These are phyloP conservation scores for Helicostylum pulchrum DNA, from an alignment of 192 early-diverging fungal species.

Conservation along the genomic window DNA sequence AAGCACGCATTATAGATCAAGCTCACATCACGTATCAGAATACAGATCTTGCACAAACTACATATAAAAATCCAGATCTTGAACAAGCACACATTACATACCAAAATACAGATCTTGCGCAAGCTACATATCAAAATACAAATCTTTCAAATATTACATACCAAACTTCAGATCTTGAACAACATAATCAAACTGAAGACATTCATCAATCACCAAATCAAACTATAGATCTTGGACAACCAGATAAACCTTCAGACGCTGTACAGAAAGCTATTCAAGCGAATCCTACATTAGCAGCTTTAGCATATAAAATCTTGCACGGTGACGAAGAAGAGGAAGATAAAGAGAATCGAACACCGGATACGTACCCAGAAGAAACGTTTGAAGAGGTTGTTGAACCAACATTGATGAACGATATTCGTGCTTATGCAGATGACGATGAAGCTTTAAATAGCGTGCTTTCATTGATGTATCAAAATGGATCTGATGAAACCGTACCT, in stretches of 20 bases:
- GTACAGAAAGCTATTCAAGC: constrained; percentile 11
- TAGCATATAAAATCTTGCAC: constrained; percentile 9
- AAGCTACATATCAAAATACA: too few species aligned
- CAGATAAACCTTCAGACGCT: constrained; percentile 2
- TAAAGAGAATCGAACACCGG: constrained; percentile 43
- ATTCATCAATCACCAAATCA: too few species aligned
- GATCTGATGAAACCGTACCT: neutral
- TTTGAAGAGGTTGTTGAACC: neutral
- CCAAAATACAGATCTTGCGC: constrained; percentile 6
- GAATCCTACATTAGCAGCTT: constrained; percentile 10
- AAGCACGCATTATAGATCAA: constrained; percentile 33
- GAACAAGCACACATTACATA: too few species aligned
- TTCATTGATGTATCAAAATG: constrained; percentile 39
- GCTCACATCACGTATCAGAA: too few species aligned
- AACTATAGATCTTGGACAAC: too few species aligned
- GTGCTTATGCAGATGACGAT: constrained; percentile 48
- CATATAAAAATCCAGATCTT: constrained; percentile 29
- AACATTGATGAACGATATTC: constrained; percentile 29
- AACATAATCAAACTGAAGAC: too few species aligned
- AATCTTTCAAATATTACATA: too few species aligned
- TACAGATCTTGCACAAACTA: neutral
- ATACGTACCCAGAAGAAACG: constrained; percentile 18
- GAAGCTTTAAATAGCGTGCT: constrained; percentile 18
- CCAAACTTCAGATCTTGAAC: too few species aligned
- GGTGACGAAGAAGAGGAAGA: constrained; percentile 36